Percentiles rank a stretch among this genome's conserved stretches.
Evolutionary conservation across 768 basidiomycete species (phyloP).

Genomic region (Suillus cothurnatus): DNA sequence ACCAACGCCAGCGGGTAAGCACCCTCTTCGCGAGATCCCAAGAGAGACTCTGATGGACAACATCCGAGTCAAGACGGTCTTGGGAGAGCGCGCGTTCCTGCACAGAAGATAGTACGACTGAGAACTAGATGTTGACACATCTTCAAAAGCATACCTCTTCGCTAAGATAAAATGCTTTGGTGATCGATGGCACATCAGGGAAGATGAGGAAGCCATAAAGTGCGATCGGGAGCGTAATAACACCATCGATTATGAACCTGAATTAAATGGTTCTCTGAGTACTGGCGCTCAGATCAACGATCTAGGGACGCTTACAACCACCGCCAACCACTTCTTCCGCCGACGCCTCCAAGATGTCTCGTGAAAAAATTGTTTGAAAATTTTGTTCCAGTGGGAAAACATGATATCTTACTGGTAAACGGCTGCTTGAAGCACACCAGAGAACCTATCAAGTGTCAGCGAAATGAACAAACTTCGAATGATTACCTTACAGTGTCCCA

Average conservation of each 20-base stretch:
- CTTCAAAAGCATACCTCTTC: conserved; percentile 44
- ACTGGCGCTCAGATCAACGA: conserved; percentile 1
- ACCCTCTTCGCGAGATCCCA: conserved; percentile 51
- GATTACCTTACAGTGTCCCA: conserved; percentile 56
- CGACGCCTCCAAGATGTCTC: conserved; percentile 54
- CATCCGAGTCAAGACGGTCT: conserved; percentile 49
- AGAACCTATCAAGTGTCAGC: conserved; percentile 47
- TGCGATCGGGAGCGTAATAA: conserved; percentile 74
- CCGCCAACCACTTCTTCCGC: conserved; percentile 65
- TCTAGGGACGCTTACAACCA: conserved; percentile 52
- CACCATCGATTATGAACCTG: conserved; percentile 68
- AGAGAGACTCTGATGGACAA: conserved; percentile 44
- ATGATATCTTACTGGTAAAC: conserved; percentile 49
- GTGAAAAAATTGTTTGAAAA: not conserved
- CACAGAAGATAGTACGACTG: not conserved
- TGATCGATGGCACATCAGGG: conserved; percentile 69
- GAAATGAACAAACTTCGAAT: not conserved
- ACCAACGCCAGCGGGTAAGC: conserved; percentile 66
- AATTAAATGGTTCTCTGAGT: not conserved
- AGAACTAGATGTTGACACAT: not conserved
- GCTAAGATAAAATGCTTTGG: conserved; percentile 63
- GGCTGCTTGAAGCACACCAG: conserved; percentile 63
- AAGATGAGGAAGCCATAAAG: conserved; percentile 73
- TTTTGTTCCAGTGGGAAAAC: not conserved
- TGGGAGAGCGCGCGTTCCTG: conserved; percentile 60